Evolutionary conservation across 2,329 filamentous ascomycete species (phyloP).

Genomic region (Ophiocordyceps robertsii): DNA sequence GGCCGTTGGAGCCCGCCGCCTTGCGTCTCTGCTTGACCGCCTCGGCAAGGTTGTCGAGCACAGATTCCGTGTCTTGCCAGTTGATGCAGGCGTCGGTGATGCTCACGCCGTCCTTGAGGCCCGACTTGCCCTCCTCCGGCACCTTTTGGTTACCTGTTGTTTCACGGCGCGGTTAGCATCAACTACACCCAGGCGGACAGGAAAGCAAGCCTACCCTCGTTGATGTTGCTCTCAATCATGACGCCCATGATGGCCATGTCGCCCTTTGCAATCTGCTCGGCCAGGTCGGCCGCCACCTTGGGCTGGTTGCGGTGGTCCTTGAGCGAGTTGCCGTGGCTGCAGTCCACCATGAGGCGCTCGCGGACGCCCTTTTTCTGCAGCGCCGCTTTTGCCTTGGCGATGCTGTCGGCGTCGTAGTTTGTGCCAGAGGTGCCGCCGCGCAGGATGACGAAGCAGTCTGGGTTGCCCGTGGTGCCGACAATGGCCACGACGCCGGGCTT

Average conservation of each 20-base stretch:
- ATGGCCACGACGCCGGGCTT: slow-evolving; percentile 94
- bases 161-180: not conserved
- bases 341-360: slow-evolving; percentile 88
- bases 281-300: slow-evolving; percentile 71
- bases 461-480: slow-evolving; percentile 86
- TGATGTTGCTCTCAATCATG: slow-evolving; percentile 98
- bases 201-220: slow-evolving; percentile 51
- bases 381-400: slow-evolving; percentile 69
- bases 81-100: slow-evolving; percentile 96
- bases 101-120: slow-evolving; percentile 83
- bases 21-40: slow-evolving; percentile 40
- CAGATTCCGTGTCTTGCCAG: slow-evolving; percentile 78
- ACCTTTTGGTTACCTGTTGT: slow-evolving; percentile 72
- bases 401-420: slow-evolving; percentile 81
- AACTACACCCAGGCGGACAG: not conserved
- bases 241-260: slow-evolving; percentile 88
- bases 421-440: slow-evolving; percentile 86
- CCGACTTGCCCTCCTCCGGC: slow-evolving; percentile 69
- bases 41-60: slow-evolving; percentile 64
- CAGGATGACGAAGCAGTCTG: slow-evolving; percentile 94
- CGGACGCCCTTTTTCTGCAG: slow-evolving; percentile 61
- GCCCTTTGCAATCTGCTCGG: slow-evolving; percentile 72
- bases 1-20: slow-evolving; percentile 10
- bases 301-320: slow-evolving; percentile 98
- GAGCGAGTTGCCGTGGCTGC: slow-evolving; percentile 88